These are phyloP conservation scores for Alternaria sp. DNA, from an alignment of 2,329 filamentous ascomycete species.

Conservation along the genomic window DNA sequence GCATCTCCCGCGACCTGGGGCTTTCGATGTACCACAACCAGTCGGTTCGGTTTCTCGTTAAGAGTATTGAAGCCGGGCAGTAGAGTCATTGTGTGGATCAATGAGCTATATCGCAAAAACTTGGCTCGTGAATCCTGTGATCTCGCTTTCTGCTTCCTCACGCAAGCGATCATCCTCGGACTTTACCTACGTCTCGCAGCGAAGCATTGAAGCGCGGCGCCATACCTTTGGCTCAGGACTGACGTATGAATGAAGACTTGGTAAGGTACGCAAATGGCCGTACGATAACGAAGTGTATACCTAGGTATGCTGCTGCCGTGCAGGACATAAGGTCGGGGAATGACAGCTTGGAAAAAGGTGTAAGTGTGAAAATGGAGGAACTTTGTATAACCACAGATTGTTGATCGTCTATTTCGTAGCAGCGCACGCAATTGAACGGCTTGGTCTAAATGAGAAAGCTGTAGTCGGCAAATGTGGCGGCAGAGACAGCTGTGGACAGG, in stretches of 20 bases:
- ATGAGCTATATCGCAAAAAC: background rate
- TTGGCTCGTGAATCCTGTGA: background rate
- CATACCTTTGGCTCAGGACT: background rate
- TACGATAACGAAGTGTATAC: background rate
- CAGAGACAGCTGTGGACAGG: background rate
- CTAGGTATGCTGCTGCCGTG: background rate
- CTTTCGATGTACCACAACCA: background rate
- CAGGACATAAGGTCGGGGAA: background rate
- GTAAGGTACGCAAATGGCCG: background rate
- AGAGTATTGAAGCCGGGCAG: background rate
- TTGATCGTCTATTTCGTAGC: background rate
- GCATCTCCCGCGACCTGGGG: background rate
- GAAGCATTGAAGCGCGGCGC: background rate
- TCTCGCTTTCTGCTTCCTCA: background rate
- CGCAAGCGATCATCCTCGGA: background rate
- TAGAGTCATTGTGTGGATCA: too few relatives aligned
- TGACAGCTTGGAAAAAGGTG: background rate
- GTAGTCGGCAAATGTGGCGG: background rate
- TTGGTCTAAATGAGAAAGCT: background rate
- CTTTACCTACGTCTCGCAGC: background rate
- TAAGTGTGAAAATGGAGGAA: background rate
- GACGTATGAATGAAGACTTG: background rate
- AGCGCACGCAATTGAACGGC: background rate
- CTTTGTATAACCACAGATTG: background rate
- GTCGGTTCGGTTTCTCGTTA: background rate